Evolutionary conservation across 164 flowering plant genomes (phyloP).

Genomic region (Aristolochia contorta): DNA sequence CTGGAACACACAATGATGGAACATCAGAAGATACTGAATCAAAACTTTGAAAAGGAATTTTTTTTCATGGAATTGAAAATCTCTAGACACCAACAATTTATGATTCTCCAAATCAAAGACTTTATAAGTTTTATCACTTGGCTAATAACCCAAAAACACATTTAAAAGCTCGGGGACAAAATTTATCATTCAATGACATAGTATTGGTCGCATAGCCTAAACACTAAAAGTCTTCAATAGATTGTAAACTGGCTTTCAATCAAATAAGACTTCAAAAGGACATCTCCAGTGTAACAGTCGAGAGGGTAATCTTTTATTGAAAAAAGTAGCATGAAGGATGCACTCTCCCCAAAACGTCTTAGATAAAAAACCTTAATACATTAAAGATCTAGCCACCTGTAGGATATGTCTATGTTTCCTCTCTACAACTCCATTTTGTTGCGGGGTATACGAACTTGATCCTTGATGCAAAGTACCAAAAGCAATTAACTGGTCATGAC

Average conservation of each 20-base stretch:
- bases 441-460: background rate
- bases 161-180: background rate
- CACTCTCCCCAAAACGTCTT: conserved; percentile 1
- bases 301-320: background rate
- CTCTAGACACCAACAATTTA: background rate
- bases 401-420: background rate
- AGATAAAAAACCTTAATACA: background rate
- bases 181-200: background rate
- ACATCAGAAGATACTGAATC: background rate
- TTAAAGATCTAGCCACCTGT: background rate
- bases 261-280: background rate
- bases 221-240: background rate
- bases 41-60: background rate
- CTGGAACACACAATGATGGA: background rate
- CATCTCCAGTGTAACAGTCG: background rate
- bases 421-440: background rate
- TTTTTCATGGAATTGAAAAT: background rate
- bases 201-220: background rate
- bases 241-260: background rate
- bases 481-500: background rate
- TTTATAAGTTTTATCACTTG: too few species aligned
- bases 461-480: conserved; percentile 2
- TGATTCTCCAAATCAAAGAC: background rate
- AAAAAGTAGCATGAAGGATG: background rate
- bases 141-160: too few species aligned